These are phyloP conservation scores for Luffa acutangula DNA, from an alignment of 306 rosid species.

Conservation along the genomic window DNA sequence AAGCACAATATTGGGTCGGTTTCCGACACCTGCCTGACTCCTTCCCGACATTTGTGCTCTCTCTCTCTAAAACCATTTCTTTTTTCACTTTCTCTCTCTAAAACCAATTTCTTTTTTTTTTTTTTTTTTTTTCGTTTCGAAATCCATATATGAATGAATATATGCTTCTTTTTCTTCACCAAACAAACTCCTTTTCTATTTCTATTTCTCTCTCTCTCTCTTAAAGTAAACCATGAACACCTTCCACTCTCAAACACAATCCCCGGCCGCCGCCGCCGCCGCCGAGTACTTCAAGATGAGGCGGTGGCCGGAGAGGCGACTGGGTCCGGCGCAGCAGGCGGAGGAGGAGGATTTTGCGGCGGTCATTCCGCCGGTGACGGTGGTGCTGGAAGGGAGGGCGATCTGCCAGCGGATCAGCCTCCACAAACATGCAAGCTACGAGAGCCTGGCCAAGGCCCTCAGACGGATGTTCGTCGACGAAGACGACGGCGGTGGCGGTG, in stretches of 20 bases:
- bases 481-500: neutral
- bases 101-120: too few relatives aligned
- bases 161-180: constrained; percentile 1
- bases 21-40: constrained; percentile 31
- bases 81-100: neutral
- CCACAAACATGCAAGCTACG: constrained; percentile 65
- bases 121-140: neutral
- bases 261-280: constrained; percentile 6
- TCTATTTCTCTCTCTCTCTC: constrained; percentile 7
- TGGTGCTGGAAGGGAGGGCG: constrained; percentile 82
- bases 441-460: constrained; percentile 61
- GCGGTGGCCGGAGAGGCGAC: constrained; percentile 40
- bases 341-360: constrained; percentile 42
- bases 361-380: constrained; percentile 64
- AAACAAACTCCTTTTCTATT: constrained; percentile 8
- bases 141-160: neutral
- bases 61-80: neutral
- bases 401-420: constrained; percentile 87
- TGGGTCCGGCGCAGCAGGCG: neutral
- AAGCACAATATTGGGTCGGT: constrained; percentile 23
- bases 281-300: constrained; percentile 31
- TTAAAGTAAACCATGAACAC: constrained; percentile 31
- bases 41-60: constrained; percentile 46
- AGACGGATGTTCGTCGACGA: constrained; percentile 55
- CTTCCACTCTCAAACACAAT: constrained; percentile 41